These are phyloP conservation scores for Cercospora sp. DNA, from an alignment of 2,329 filamentous ascomycete genomes.

Conservation along the genomic window DNA sequence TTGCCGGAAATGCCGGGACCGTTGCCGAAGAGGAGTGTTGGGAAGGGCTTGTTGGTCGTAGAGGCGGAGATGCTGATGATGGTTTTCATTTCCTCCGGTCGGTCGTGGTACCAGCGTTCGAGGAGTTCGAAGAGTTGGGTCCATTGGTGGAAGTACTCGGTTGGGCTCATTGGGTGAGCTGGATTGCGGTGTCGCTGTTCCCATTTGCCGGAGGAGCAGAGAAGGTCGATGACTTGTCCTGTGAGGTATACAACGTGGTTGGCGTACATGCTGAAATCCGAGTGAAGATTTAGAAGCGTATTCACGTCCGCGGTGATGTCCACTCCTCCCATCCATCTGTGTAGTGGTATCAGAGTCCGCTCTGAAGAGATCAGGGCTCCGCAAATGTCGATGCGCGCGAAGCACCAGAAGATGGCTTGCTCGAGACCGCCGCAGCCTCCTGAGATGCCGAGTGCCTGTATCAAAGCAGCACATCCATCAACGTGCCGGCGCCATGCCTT, in stretches of 20 bases:
- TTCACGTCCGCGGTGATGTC: constrained; percentile 42
- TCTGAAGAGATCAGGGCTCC: constrained; percentile 57
- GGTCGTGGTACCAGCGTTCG: constrained; percentile 37
- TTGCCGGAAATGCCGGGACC: constrained; percentile 50
- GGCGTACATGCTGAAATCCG: constrained; percentile 56
- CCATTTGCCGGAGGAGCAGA: constrained; percentile 36
- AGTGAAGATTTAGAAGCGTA: constrained; percentile 39
- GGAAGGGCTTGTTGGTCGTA: constrained; percentile 34
- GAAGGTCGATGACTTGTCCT: constrained; percentile 46
- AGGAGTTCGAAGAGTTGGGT: constrained; percentile 38
- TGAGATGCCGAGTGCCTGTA: constrained; percentile 53
- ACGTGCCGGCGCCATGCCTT: constrained; percentile 58
- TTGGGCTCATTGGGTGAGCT: constrained; percentile 29
- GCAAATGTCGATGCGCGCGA: constrained; percentile 59
- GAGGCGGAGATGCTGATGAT: constrained; percentile 37
- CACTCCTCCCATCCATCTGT: constrained; percentile 50
- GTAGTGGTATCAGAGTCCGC: constrained; percentile 51
- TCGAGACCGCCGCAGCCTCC: constrained; percentile 54
- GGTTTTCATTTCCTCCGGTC: constrained; percentile 38
- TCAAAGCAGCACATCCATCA: constrained; percentile 57
- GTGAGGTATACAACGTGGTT: constrained; percentile 61
- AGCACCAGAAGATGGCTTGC: constrained; percentile 60
- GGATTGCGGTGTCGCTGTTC: constrained; percentile 29
- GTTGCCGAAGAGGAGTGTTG: constrained; percentile 50
- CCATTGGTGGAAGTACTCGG: constrained; percentile 38